Evolutionary conservation across 768 basidiomycete genomes (phyloP).

Genomic region (Boletellus ananas): DNA sequence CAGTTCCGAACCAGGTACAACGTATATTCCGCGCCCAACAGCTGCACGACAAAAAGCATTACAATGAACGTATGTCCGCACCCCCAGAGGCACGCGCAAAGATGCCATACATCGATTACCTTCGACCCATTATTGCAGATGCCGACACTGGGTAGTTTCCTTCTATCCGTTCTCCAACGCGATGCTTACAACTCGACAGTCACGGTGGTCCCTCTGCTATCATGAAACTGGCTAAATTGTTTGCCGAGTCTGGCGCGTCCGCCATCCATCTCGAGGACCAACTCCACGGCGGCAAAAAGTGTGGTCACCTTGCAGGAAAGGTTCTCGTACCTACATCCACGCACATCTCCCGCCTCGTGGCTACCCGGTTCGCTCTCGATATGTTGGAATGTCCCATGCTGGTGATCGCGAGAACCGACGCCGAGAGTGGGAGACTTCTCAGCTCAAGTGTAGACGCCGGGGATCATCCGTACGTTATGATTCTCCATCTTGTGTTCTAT

Average conservation of each 20-base stretch:
- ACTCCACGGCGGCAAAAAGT: slow-evolving; percentile 93
- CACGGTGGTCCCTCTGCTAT: slow-evolving; percentile 92
- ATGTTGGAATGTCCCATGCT: slow-evolving; percentile 85
- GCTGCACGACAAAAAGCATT: slow-evolving; percentile 89
- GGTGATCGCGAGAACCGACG: slow-evolving; percentile 88
- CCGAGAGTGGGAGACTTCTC: slow-evolving; percentile 81
- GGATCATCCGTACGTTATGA: slow-evolving; percentile 58
- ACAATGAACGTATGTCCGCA: slow-evolving; percentile 74
- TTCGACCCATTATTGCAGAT: slow-evolving; percentile 91
- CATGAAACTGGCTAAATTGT: slow-evolving; percentile 91
- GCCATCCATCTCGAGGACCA: slow-evolving; percentile 94
- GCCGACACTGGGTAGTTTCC: slow-evolving; percentile 81
- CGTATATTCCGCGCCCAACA: slow-evolving; percentile 89
- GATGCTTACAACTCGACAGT: slow-evolving; percentile 36
- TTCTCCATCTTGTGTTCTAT: slow-evolving; percentile 7
- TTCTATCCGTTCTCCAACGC: background rate
- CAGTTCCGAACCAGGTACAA: slow-evolving; percentile 94
- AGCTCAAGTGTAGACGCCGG: slow-evolving; percentile 77
- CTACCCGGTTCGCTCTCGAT: slow-evolving; percentile 88
- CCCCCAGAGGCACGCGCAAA: slow-evolving; percentile 61
- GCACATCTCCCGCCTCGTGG: slow-evolving; percentile 78
- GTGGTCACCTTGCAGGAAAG: slow-evolving; percentile 88
- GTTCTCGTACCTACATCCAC: slow-evolving; percentile 89
- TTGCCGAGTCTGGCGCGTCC: slow-evolving; percentile 91
- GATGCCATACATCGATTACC: slow-evolving; percentile 80